Evolutionary conservation across 2,329 filamentous ascomycete genomes (phyloP), one percentile per base, ranked within the genome.

Genomic region (Calonectria fujianensis): DNA sequence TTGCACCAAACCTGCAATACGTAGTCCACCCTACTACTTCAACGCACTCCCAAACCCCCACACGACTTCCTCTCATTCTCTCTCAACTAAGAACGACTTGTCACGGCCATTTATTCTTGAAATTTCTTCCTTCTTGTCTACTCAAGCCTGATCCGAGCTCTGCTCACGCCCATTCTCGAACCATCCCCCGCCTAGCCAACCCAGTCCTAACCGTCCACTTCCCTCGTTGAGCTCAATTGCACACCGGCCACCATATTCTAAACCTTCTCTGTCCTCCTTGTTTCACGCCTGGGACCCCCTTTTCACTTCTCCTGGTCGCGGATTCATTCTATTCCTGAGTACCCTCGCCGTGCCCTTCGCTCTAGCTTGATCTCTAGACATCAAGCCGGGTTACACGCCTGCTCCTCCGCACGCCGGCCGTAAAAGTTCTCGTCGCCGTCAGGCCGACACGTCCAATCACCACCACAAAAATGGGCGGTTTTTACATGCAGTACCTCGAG

Each of bases 401-500:
- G 75, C 70, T 61, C 64, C 70, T 41, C 52, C 52, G 63, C 75
- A 77, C 61, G 69, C 73, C 74, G 57, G 67, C 50, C 68, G 74
- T 70, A 71, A 70, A 65, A 59, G 39, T 69, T 54, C 39, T 67
- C 54, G 57, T 65, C 54, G 57, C 63, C 79, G 68, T 83, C 82
- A 82, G 80, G 78, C 78, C 24, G 75, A 59, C 73, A 31, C 41
- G 70, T 74, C 35, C 75, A 29, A 73, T 31, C 74, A 74, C 61
- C 72, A 79, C 77, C 75, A 79, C 71, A 84, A 89, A 80, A 76
- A 93, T 93, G 91, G 88, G 88, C 80, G 91, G 91, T 77, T 93
- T 93, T 82, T 93, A 93, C 82, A 93, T 93, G 89, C 92, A 94
- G 82, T 94, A 94, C 84, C 88, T 94, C 78, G 91, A 93, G 84